Percentiles rank a stretch among this genome's conserved stretches.
phyloP scores from a whole-genome alignment of 2,329 filamentous ascomycete genomes.

The Xylariaceae sp. region DNA sequence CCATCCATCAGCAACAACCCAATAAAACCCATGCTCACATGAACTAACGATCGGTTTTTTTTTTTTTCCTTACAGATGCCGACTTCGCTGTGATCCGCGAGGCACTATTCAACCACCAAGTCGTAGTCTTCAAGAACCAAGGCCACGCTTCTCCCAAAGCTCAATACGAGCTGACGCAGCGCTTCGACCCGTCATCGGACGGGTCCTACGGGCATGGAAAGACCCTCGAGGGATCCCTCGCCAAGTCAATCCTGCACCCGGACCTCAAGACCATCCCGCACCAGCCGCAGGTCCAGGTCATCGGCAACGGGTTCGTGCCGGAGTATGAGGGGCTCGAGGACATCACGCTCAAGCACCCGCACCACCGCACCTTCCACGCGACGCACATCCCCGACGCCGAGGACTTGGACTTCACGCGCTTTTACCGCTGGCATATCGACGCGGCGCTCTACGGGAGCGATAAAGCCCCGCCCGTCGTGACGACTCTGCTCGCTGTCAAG shows the following conservation, averaged over 20 bases:
- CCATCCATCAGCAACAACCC: background rate
- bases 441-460: constrained; percentile 67
- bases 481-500: constrained; percentile 67
- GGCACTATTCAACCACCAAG: constrained; percentile 64
- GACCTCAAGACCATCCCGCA: constrained; percentile 78
- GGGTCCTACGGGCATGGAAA: constrained; percentile 72
- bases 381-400: constrained; percentile 53
- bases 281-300: constrained; percentile 76
- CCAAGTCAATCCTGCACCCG: constrained; percentile 65
- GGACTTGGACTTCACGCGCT: constrained; percentile 49
- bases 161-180: constrained; percentile 69
- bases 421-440: constrained; percentile 80
- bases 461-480: constrained; percentile 70
- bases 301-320: constrained; percentile 68
- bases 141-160: constrained; percentile 60
- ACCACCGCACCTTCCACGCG: constrained; percentile 73
- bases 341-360: constrained; percentile 67
- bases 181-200: constrained; percentile 61
- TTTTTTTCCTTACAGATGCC: no score
- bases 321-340: constrained; percentile 68
- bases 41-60: no score
- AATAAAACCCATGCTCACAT: constrained; percentile 18
- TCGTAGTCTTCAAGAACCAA: constrained; percentile 69
- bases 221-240: constrained; percentile 66
- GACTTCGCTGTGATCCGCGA: constrained; percentile 62